Evolutionary conservation across 2,329 filamentous ascomycete species (phyloP), one percentile per base, ranked within the genome.

Genomic region (Diaporthe citrichinensis): DNA sequence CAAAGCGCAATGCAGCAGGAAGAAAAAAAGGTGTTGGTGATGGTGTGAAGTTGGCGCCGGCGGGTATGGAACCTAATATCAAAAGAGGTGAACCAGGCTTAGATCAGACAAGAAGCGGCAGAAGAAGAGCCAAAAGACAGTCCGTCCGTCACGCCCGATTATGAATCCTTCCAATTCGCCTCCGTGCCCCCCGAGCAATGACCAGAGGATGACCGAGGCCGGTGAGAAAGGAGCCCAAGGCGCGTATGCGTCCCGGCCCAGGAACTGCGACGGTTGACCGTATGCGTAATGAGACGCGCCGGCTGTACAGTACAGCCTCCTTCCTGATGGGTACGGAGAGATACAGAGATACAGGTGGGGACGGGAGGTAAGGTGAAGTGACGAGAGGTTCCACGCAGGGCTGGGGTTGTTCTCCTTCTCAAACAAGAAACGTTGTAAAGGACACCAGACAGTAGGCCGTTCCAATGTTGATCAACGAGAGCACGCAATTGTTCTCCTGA

Each of bases 401-500:
- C 15, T 41, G 46, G 36, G 41, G 28, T 25, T 44, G 34, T 58
- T 46, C 73, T 72, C 75, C 69, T 76, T 61, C 75, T 71, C 69
- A 44, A 75, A 75, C 36, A 55, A 72, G 69, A 69, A 72, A 61
- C 44, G 46, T 34, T n/a, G 65, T 69, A 46, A 41, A 41, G 65
- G 36, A 53, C 3, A n/a, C 31, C 23, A 68, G 62, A 53, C 62
- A 39, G 57, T 61, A 34, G 49, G 44, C 57, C 41, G 44, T 53
- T 28, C 34, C 46, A 28, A 36, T 31, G 68, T 49, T 67, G 75
- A 76, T 76, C 72, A 51, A 72, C 36, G 49, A 44, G 44, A 76
- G 61, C 75, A 76, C 75, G 75, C 75, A 75, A 76, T 76, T 31
- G n/a, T n/a, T 31, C 44, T 69, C 73, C 73, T 75, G 69, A 58